phyloP scores from a whole-genome alignment of 2,329 filamentous ascomycete genomes.

The Fusarium sacchari region DNA sequence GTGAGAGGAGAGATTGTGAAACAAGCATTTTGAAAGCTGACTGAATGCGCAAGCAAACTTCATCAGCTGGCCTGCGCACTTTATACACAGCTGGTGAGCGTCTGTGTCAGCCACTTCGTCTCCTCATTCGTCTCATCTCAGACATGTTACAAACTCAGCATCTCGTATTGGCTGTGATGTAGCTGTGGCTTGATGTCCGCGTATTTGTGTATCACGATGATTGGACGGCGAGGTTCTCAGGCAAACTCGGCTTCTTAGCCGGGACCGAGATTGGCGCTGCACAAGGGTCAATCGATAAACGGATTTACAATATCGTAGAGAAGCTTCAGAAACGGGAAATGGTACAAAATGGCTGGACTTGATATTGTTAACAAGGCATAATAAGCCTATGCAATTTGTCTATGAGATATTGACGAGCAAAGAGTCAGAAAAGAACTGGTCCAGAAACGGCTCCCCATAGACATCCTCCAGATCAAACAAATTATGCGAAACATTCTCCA shows the following conservation, averaged over 20 bases:
- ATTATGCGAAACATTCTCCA: neutral
- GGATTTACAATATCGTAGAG: fast-evolving
- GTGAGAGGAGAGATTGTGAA: neutral
- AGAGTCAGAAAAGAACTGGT: slow-evolving; percentile 39
- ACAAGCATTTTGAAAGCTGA: neutral
- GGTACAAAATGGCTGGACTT: fast-evolving
- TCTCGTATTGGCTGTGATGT: neutral
- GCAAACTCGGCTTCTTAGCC: neutral
- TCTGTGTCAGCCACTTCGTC: neutral
- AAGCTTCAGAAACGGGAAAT: fast-evolving
- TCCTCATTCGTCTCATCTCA: neutral
- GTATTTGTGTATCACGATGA: neutral
- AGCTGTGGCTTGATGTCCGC: neutral
- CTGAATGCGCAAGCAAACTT: fast-evolving
- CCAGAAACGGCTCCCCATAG: slow-evolving; percentile 32
- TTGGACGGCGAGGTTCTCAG: neutral
- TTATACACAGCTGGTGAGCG: neutral
- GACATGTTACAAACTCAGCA: neutral
- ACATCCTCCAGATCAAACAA: slow-evolving; percentile 28
- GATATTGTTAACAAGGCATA: fast-evolving
- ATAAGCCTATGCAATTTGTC: fast-evolving
- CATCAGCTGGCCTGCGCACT: neutral
- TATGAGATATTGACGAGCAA: slow-evolving; percentile 29
- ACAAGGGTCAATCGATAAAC: no score
- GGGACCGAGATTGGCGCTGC: neutral